phyloP scores from a whole-genome alignment of 371 early-diverging fungal species.

The Rhizopus microsporus region DNA sequence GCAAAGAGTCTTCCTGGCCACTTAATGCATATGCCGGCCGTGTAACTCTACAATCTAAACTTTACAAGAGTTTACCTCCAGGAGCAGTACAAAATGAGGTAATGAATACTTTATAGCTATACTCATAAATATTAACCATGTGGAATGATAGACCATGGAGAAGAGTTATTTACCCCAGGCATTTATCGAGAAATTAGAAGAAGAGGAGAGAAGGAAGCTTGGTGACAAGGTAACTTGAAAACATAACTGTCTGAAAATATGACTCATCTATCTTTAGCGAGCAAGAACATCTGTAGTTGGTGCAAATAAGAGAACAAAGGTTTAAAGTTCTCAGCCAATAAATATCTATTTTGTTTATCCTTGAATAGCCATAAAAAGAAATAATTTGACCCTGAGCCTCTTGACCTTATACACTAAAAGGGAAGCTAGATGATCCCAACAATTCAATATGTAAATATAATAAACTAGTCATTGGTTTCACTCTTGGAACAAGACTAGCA shows the following conservation, averaged over 20 bases:
- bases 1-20: constrained; percentile 70
- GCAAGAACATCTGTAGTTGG: not conserved
- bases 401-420: too few species aligned
- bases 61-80: constrained; percentile 52
- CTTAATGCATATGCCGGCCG: constrained; percentile 68
- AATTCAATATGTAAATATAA: too few species aligned
- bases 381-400: too few species aligned
- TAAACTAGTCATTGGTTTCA: too few species aligned
- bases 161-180: constrained; percentile 42
- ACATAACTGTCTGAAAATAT: too few species aligned
- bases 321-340: not conserved
- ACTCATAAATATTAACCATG: not conserved
- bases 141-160: constrained; percentile 34
- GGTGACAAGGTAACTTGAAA: constrained; percentile 19
- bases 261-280: constrained; percentile 1
- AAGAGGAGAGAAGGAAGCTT: constrained; percentile 19
- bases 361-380: too few species aligned
- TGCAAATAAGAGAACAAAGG: constrained; percentile 8
- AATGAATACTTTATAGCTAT: not conserved
- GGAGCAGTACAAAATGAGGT: constrained; percentile 49
- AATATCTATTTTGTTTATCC: too few species aligned
- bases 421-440: too few species aligned
- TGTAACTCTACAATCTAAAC: constrained; percentile 60
- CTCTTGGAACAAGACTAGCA: too few species aligned
- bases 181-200: constrained; percentile 21